Base-by-base conservation (phyloP, 1,139 yeast genomes). In the Hansenula anomala region DNA sequence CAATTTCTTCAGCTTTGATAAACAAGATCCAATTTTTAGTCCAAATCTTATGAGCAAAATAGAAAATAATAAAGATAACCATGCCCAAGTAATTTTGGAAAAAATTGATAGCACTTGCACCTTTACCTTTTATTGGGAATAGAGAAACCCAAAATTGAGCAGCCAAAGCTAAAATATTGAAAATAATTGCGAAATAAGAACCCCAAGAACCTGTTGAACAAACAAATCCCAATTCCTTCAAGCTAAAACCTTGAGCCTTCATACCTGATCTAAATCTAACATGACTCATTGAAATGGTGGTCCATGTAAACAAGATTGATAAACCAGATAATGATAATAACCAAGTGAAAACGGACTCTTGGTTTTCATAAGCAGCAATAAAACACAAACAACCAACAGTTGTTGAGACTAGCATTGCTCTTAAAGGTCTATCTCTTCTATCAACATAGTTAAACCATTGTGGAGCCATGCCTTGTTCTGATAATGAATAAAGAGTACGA, bases 231-330 rank as follows among this genome's bases (percentile, higher is more conserved):
- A 86, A 67, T 55, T 84, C 90, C 33, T 69, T 69, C 14, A 74
- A 62, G 17, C 67, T 62, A 56, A 85, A 70, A 30, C 81, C 81
- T 59, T 79, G 80, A 10, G 55, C 70, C 30, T 61, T 59, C 60
- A 85, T 66, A 2, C 90, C 95, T 33, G 69, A 59, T 64, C 95
- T 76, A 62, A 84, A 82, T 55, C 92, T 72, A 39, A 87, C 64
- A 49, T 79, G 89, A 54, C 85, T 77, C 38, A 80, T 55, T 55
- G 82, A 77, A 49, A 86, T 81, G 9, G 88, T 77, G 30, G 78
- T 78, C 95, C 95, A 87, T 7, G 94, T 84, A 61, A 87, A 86
- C 42, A 88, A 69, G 2, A 95, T 81, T 34, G 94, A 82, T 47
- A 87, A 75, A 43, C 95, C 94, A 19, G 95, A 81, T 34, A 87